Evolutionary conservation across 768 basidiomycete genomes (phyloP), one percentile per base, ranked within the genome.

Genomic region (Hericium erinaceus): DNA sequence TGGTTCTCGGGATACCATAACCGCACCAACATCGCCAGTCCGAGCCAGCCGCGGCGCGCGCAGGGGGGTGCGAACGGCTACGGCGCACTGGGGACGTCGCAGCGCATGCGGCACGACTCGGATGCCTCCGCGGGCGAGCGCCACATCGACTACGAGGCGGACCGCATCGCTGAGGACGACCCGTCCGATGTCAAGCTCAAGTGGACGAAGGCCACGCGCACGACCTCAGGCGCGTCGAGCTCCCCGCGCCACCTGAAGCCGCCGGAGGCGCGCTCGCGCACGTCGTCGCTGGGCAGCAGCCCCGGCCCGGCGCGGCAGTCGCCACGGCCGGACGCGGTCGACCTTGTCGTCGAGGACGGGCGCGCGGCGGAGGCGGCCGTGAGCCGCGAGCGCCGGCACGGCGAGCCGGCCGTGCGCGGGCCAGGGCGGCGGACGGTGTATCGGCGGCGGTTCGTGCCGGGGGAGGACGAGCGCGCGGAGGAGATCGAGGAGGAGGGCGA

Each of bases 321-420:
- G 63, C 2, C 63, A 65, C 22, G 65, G 13, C 77, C 81, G 2
- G 89, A 98, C 61, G 94, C 95, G 1, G 85, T 98, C 1, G 95
- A 99, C 65, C 75, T 99, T 16, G 80, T 98, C 4, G 83, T 95
- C 0, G 88, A 89, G 65, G 87, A 86, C 64, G 60, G 67, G 8
- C 66, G 74, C 8, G 82, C 83, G 3, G 80, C 77, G 33, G 76
- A 81, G 59, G 76, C 78, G 57, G 80, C 80, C 28, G 73, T 75
- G 63, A 69, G 71, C 26, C 73, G 77, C 48, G 83, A 85, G 60
- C 72, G 84, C 40, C 69, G 79, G 55, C 81, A 80, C 58, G 87
- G 84, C 22, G 85, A 87, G 61, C 83, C 85, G n/a, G 71, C 75
- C 64, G 61, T 65, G 38, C 65, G 63, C 37, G 64, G 59, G 33